A percentile compares a stretch with the other conserved stretches of the same genome.
Evolutionary conservation across 1,284 basidiomycete species (phyloP).

Genomic region (Tylopilus sp.): DNA sequence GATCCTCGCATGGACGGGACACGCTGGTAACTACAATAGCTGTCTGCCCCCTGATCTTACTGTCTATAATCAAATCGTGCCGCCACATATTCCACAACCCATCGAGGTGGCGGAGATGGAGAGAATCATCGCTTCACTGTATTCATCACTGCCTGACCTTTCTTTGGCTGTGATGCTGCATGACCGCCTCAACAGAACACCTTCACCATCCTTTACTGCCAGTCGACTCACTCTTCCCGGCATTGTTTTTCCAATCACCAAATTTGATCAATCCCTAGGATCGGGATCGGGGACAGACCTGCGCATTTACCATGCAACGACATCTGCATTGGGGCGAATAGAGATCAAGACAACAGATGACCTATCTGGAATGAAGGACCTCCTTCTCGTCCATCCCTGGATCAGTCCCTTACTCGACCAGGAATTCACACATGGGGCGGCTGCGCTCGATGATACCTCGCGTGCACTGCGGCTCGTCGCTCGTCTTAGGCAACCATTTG

Average conservation of each 20-base stretch:
- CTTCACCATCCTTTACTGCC: neutral
- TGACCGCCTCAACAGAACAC: neutral
- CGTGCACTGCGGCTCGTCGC: neutral
- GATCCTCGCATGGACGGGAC: conserved; percentile 4
- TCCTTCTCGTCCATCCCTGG: neutral
- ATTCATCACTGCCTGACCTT: neutral
- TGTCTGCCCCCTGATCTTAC: neutral
- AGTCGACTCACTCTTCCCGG: neutral
- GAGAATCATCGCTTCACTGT: neutral
- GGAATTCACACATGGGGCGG: neutral
- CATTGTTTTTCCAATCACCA: neutral
- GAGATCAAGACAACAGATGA: neutral
- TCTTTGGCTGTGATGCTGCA: neutral
- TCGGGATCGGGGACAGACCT: neutral
- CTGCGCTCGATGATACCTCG: neutral
- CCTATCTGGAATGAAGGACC: neutral
- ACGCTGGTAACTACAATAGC: neutral
- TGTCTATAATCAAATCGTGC: neutral
- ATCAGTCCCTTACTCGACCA: conserved; percentile 1
- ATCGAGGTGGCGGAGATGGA: neutral
- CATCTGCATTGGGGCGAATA: neutral
- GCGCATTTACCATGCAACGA: neutral
- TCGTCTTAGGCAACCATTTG: conserved; percentile 7
- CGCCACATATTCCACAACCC: neutral
- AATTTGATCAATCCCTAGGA: neutral